Evolutionary conservation across 2,329 filamentous ascomycete species (phyloP).

Genomic region (Elsinoe arachidis): DNA sequence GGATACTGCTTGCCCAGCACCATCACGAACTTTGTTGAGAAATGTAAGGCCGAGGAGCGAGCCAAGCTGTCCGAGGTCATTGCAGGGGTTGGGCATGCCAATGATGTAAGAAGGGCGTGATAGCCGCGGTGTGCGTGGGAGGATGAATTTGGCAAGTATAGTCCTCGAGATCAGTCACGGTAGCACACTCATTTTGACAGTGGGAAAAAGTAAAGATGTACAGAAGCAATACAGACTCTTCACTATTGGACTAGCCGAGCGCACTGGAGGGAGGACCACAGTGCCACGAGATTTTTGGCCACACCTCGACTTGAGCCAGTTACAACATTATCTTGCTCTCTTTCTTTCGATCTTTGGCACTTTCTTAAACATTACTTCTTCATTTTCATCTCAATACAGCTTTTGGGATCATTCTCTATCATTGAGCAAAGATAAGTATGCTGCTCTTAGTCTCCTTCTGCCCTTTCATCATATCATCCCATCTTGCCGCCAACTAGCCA

Average conservation of each 20-base stretch:
- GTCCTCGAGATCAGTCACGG: background rate
- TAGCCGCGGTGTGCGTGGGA: background rate
- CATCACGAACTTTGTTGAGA: background rate
- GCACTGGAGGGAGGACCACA: no score
- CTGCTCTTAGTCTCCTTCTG: no score
- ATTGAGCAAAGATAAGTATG: no score
- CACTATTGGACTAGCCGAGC: background rate
- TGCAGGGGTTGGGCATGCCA: background rate
- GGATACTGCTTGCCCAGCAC: background rate
- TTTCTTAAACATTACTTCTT: no score
- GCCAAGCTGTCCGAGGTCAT: constrained; percentile 1
- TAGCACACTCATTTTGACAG: background rate
- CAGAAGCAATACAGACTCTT: background rate
- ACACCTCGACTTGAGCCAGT: no score
- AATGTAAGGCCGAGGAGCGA: background rate
- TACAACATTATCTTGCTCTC: no score
- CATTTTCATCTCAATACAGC: no score
- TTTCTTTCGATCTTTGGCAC: no score
- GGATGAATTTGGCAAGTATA: background rate
- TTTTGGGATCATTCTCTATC: no score
- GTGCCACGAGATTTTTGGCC: no score
- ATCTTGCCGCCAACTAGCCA: no score
- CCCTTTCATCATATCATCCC: no score
- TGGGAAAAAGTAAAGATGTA: background rate
- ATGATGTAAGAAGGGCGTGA: background rate